Evolutionary conservation across 2,329 filamentous ascomycete genomes (phyloP).

Genomic region (Colletotrichum plurivorum): DNA sequence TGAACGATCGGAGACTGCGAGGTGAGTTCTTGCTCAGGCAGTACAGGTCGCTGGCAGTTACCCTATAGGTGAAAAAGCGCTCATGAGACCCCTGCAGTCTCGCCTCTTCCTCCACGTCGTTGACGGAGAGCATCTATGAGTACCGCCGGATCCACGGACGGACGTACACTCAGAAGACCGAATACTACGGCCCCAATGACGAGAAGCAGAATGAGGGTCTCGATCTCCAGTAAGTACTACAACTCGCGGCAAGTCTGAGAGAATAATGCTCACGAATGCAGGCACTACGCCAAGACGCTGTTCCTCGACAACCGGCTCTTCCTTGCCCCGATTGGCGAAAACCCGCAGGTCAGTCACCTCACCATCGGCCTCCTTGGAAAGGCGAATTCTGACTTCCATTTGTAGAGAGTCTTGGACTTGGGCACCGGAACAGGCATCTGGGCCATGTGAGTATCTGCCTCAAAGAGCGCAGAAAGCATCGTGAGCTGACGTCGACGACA

Average conservation of each 20-base stretch:
- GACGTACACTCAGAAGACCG: slow-evolving; percentile 18
- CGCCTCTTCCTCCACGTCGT: neutral
- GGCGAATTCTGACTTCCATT: neutral
- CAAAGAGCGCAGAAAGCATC: neutral
- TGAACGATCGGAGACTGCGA: neutral
- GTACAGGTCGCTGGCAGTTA: neutral
- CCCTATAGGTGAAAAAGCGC: too few relatives aligned
- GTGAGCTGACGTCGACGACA: neutral
- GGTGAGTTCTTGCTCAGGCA: too few relatives aligned
- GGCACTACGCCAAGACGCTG: slow-evolving; percentile 45
- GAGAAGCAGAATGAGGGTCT: slow-evolving; percentile 46
- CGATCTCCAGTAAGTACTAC: slow-evolving; percentile 37
- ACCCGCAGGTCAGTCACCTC: slow-evolving; percentile 42
- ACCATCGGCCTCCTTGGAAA: neutral
- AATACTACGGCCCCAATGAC: slow-evolving; percentile 48
- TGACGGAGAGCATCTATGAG: neutral
- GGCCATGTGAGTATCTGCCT: slow-evolving; percentile 52
- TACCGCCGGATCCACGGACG: slow-evolving; percentile 6
- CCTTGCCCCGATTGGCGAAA: slow-evolving; percentile 51
- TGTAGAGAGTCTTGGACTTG: slow-evolving; percentile 55
- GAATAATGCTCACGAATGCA: neutral
- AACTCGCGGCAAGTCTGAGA: too few relatives aligned
- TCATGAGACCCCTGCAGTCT: neutral
- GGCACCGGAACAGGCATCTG: slow-evolving; percentile 61
- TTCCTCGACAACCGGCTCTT: slow-evolving; percentile 42